Conservation (phyloP, 2,329 filamentous ascomycete species). For the Pseudopithomyces maydicus region DNA sequence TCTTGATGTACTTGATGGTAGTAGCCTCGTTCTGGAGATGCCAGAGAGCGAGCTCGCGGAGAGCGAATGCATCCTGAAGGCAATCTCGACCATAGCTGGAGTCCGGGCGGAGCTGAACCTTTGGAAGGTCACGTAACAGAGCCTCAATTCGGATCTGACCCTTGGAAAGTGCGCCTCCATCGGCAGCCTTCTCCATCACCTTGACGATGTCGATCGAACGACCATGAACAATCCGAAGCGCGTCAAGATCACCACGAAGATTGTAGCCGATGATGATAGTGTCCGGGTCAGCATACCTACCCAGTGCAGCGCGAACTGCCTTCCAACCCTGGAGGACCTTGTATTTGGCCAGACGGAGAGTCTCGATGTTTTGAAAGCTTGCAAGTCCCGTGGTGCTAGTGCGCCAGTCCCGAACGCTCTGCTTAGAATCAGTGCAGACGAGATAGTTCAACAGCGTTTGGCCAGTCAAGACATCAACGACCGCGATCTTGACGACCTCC, state of each 20-base stretch:
- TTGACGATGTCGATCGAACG: slow-evolving; percentile 39
- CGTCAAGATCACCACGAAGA: slow-evolving; percentile 38
- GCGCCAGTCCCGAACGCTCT: slow-evolving; percentile 31
- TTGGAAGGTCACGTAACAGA: slow-evolving; percentile 27
- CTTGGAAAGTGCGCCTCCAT: slow-evolving; percentile 37
- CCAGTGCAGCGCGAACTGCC: slow-evolving; percentile 35
- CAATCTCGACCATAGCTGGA: slow-evolving; percentile 50
- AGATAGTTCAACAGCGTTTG: slow-evolving; percentile 39
- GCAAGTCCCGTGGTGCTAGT: slow-evolving; percentile 29
- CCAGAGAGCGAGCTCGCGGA: slow-evolving; percentile 56
- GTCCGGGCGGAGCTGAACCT: slow-evolving; percentile 18
- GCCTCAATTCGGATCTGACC: slow-evolving; percentile 36
- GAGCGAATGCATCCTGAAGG: slow-evolving; percentile 57
- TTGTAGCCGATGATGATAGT: slow-evolving; percentile 44
- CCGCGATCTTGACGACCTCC: slow-evolving; percentile 40
- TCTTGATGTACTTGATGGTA: slow-evolving; percentile 44
- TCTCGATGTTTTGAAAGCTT: slow-evolving; percentile 30
- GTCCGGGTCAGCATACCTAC: slow-evolving; percentile 35
- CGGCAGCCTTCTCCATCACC: slow-evolving; percentile 39
- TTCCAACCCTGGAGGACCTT: slow-evolving; percentile 41
- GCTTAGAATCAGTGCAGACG: slow-evolving; percentile 31
- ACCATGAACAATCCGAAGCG: slow-evolving; percentile 41
- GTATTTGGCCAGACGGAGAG: slow-evolving; percentile 31
- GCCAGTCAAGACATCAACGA: slow-evolving; percentile 36
- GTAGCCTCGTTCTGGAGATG: slow-evolving; percentile 47